Evolutionary conservation across 257 asterid genomes (phyloP).

Genomic region (Dorcoceras hygrometricum): DNA sequence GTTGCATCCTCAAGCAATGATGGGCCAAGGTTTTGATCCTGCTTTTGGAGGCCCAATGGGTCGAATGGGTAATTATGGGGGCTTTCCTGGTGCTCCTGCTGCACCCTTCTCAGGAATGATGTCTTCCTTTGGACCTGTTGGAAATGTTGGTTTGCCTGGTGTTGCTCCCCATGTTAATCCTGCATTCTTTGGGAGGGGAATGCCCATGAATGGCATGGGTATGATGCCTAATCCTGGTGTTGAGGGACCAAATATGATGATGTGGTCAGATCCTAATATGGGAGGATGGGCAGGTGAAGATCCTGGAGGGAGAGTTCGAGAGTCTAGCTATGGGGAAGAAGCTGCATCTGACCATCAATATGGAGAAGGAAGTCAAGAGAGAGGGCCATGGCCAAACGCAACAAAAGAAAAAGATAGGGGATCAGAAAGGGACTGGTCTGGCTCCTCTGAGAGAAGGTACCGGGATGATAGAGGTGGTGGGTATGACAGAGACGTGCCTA

Average conservation of each 20-base stretch:
- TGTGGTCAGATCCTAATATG: constrained; percentile 79
- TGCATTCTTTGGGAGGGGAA: constrained; percentile 89
- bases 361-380: constrained; percentile 76
- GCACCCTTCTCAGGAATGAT: constrained; percentile 75
- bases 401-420: constrained; percentile 70
- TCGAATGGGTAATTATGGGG: constrained; percentile 81
- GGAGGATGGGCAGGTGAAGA: constrained; percentile 92
- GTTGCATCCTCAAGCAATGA: constrained; percentile 86
- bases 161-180: constrained; percentile 99
- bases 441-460: constrained; percentile 74
- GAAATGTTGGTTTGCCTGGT: constrained; percentile 76
- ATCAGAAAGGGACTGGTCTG: constrained; percentile 83
- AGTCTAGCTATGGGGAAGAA: constrained; percentile 90
- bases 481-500: constrained; percentile 53
- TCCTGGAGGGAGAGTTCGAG: constrained; percentile 80
- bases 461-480: constrained; percentile 74
- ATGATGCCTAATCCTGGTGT: constrained; percentile 79
- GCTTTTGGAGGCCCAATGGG: constrained; percentile 93
- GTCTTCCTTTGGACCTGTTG: constrained; percentile 73
- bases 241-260: constrained; percentile 81
- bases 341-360: constrained; percentile 86
- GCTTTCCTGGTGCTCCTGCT: constrained; percentile 69
- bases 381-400: constrained; percentile 62
- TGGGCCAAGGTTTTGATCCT: constrained; percentile 93
- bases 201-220: constrained; percentile 86